Conservation (phyloP, 352 stramenopile species). For the Phytophthora sp. region DNA sequence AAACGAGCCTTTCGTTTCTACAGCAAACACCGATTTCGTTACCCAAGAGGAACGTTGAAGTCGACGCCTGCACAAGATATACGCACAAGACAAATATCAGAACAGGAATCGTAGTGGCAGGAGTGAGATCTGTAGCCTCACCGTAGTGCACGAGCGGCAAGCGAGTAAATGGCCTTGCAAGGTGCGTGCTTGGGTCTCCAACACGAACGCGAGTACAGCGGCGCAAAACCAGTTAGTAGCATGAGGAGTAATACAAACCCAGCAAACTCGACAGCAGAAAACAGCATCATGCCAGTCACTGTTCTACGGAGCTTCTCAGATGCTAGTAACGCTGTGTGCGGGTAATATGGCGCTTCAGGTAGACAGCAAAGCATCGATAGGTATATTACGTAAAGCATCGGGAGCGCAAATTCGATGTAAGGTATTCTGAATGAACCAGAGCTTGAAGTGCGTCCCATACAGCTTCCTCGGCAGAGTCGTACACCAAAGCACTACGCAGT, state of each 20-base stretch:
- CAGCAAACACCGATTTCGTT: too few relatives aligned
- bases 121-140: too few relatives aligned
- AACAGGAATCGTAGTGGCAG: too few relatives aligned
- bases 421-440: conserved; percentile 23
- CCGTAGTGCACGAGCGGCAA: conserved; percentile 30
- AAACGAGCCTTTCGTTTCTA: too few relatives aligned
- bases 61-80: too few relatives aligned
- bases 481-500: background rate
- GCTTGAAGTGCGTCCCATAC: background rate
- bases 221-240: conserved; percentile 12
- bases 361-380: conserved; percentile 15
- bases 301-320: background rate
- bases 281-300: background rate
- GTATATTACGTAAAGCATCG: conserved; percentile 18
- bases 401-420: conserved; percentile 33
- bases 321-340: background rate
- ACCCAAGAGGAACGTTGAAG: too few relatives aligned
- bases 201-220: conserved; percentile 35
- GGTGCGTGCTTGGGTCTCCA: conserved; percentile 23
- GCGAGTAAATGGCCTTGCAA: conserved; percentile 24
- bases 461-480: background rate
- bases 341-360: conserved; percentile 25
- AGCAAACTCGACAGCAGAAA: conserved; percentile 7
- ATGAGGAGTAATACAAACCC: conserved; percentile 7
- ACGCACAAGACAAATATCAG: too few relatives aligned